A percentile compares a stretch with the other conserved stretches of the same genome.
These are phyloP conservation scores for Chrysopogon serrulatus DNA, from an alignment of 176 grass and related monocot genomes.

Conservation along the genomic window DNA sequence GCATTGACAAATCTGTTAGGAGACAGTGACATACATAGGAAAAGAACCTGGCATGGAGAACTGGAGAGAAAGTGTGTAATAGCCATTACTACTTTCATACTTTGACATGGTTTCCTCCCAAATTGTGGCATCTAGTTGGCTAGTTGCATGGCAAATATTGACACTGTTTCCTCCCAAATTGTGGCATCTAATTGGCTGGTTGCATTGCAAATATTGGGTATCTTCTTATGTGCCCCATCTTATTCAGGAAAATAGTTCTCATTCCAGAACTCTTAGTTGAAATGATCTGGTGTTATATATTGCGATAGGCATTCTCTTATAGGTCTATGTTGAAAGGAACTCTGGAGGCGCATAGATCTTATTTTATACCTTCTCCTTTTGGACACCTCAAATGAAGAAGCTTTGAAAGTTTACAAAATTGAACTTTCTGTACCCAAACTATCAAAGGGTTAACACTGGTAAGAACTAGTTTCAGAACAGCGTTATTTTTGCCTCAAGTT, in stretches of 20 bases:
- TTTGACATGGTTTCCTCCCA: neutral
- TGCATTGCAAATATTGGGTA: neutral
- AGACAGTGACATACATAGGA: neutral
- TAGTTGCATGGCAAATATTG: neutral
- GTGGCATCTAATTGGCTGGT: neutral
- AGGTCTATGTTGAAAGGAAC: neutral
- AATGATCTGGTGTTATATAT: neutral
- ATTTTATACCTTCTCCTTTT: neutral
- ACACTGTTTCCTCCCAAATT: neutral
- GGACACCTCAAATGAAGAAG: neutral
- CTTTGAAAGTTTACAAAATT: neutral
- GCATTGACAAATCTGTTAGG: neutral
- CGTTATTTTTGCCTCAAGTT: neutral
- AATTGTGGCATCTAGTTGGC: neutral
- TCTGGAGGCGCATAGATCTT: neutral
- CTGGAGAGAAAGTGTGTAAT: neutral
- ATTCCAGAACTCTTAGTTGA: neutral
- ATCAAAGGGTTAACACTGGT: no score
- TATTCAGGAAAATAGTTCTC: neutral
- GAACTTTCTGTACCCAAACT: neutral
- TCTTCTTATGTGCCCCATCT: neutral
- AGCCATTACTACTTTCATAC: neutral
- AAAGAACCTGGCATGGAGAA: neutral
- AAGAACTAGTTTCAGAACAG: no score
- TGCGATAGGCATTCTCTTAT: neutral